Conservation (phyloP, 148 eudicot genomes). For the Beta vulgaris region DNA sequence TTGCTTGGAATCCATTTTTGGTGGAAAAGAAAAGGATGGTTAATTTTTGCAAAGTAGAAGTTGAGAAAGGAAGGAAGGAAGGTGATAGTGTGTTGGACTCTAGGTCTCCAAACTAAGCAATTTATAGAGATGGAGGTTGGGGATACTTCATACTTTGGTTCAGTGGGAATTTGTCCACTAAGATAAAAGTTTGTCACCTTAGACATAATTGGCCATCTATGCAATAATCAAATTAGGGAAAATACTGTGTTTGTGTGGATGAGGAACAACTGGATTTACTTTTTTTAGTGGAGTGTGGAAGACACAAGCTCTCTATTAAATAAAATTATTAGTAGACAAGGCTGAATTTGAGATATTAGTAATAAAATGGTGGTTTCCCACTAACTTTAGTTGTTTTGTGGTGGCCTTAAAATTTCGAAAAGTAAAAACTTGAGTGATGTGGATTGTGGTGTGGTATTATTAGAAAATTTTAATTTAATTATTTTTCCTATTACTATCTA, state of each 20-base stretch:
- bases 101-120: not conserved
- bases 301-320: conserved; percentile 11
- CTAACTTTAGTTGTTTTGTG: not conserved
- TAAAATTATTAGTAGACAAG: not conserved
- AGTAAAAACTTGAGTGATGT: too few relatives aligned
- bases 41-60: not conserved
- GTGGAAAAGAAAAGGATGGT: not conserved
- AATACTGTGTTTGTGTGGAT: not conserved
- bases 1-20: conserved; percentile 4
- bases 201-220: not conserved
- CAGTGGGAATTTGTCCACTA: not conserved
- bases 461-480: too few relatives aligned
- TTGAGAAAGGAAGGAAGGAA: not conserved
- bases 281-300: conserved; percentile 12
- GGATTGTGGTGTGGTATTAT: too few relatives aligned
- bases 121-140: not conserved
- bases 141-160: not conserved
- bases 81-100: not conserved
- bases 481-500: too few relatives aligned
- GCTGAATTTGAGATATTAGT: not conserved
- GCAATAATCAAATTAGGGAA: not conserved
- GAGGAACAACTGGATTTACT: not conserved
- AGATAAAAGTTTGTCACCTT: not conserved
- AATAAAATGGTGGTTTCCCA: not conserved
- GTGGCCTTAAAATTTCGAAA: not conserved